Base-by-base conservation (phyloP, 2,329 filamentous ascomycete species). In the Claviceps pazoutovae region DNA sequence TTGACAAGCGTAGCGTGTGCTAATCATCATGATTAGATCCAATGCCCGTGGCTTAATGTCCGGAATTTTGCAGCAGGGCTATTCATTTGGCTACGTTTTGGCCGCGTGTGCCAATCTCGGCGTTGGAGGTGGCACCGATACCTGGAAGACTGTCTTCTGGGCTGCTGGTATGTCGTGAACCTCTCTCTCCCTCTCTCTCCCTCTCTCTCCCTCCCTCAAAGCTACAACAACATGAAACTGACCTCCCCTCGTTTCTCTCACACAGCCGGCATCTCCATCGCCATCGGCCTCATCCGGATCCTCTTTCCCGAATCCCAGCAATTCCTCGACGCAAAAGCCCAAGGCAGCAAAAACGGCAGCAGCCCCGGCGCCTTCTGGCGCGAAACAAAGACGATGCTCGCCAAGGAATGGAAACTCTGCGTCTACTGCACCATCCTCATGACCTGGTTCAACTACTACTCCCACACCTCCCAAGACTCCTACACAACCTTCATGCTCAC, bases 401-500 rank as follows among this genome's bases (percentile, higher is more conserved):
- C 59, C 5, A 70, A 78, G 41, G 84, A 90, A 64, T 90, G 86
- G 86, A 79, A 79, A 64, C 81, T 89, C 77, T 84, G 79, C 58
- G 62, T 89, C 51, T 91, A 90, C 71, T 86, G 83, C 65, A 72
- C 86, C 64, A 74, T 90, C 56, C 72, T 91, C 50, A 89, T 90
- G 86, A 85, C 82, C 0, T 86, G 83, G 75, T 81, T 82, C 71
- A 83, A 82, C 68, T 82, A 74, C 65, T 88, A 86, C 70, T 85
- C 82, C 49, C 86, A 91, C 71, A 87, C 84, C 1, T 84, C 80
- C 23, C 86, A 91, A 64, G 86, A 91, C 68, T 84, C 78, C 48
- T 90, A 89, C 70, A 88, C 86, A 0, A 89, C 86, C 3, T 88
- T 89, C 63, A 84, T 90, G 82, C 72, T 83, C 41, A 75, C 75